Conservation (phyloP, 306 rosid genomes). For the Oemleria cerasiformis region DNA sequence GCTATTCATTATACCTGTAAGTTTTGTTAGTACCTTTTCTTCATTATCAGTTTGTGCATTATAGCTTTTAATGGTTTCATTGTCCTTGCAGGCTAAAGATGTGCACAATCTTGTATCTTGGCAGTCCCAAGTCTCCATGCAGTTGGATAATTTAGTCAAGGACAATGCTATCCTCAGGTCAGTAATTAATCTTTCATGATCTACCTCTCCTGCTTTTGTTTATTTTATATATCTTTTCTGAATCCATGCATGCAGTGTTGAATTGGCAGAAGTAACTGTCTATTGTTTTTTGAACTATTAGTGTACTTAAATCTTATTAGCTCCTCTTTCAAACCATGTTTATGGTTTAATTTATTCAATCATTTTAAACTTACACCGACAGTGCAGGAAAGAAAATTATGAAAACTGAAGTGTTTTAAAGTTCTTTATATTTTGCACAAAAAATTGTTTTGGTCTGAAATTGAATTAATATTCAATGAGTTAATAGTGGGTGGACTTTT, state of each 20-base stretch:
- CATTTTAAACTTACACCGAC: background rate
- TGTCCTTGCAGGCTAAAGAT: slow-evolving; percentile 59
- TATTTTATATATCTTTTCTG: background rate
- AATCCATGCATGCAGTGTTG: background rate
- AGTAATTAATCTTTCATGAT: slow-evolving; percentile 21
- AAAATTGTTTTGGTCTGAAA: background rate
- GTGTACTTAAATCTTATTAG: background rate
- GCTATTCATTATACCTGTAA: background rate
- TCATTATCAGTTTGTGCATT: background rate
- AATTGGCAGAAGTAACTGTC: background rate
- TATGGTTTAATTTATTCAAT: background rate
- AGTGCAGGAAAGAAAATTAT: background rate
- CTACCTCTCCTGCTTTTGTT: background rate
- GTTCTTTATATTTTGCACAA: background rate
- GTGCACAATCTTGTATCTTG: slow-evolving; percentile 57
- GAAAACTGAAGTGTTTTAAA: background rate
- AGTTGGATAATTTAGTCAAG: slow-evolving; percentile 52
- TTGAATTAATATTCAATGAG: background rate
- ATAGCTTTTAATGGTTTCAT: slow-evolving; percentile 13
- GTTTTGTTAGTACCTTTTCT: background rate
- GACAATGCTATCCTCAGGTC: slow-evolving; percentile 83
- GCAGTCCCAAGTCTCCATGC: slow-evolving; percentile 67
- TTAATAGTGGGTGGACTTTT: background rate
- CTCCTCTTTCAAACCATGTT: background rate
- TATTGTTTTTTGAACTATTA: too few relatives aligned